These are phyloP conservation scores for Russula dissimulans DNA, from an alignment of 768 basidiomycete genomes.

Conservation along the genomic window DNA sequence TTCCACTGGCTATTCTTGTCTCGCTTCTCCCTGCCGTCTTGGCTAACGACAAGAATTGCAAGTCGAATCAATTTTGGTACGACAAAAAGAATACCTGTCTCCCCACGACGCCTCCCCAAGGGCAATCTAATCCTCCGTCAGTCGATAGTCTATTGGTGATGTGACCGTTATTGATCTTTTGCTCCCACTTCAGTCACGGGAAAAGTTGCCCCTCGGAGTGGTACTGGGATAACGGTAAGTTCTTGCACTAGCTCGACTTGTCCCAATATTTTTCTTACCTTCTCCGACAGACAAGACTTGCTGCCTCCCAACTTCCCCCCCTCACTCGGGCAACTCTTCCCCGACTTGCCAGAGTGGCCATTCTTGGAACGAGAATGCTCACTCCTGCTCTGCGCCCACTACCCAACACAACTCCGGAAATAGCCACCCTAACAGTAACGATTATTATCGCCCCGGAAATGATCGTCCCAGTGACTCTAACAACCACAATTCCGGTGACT, in stretches of 20 bases:
- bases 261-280: not conserved
- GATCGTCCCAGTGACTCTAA: too few relatives aligned
- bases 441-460: too few relatives aligned
- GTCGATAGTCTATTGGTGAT: not conserved
- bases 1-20: not conserved
- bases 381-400: slow-evolving; percentile 3
- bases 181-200: not conserved
- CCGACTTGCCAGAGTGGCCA: slow-evolving; percentile 16
- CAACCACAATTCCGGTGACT: too few relatives aligned
- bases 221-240: slow-evolving; percentile 9
- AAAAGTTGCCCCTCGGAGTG: slow-evolving; percentile 13
- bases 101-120: slow-evolving; percentile 26
- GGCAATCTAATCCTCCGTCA: slow-evolving; percentile 31
- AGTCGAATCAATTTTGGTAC: slow-evolving; percentile 22
- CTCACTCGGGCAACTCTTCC: slow-evolving; percentile 3
- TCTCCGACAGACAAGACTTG: slow-evolving; percentile 7
- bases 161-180: not conserved
- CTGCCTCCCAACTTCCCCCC: slow-evolving; percentile 18
- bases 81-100: slow-evolving; percentile 14
- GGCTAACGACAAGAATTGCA: slow-evolving; percentile 5
- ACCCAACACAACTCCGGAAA: too few relatives aligned
- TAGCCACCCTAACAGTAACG: too few relatives aligned
- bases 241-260: not conserved
- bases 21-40: not conserved
- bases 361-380: slow-evolving; percentile 3